These are phyloP conservation scores for Neophaeococcomyces mojaviensis DNA, from an alignment of 2,329 filamentous ascomycete genomes.

Conservation along the genomic window DNA sequence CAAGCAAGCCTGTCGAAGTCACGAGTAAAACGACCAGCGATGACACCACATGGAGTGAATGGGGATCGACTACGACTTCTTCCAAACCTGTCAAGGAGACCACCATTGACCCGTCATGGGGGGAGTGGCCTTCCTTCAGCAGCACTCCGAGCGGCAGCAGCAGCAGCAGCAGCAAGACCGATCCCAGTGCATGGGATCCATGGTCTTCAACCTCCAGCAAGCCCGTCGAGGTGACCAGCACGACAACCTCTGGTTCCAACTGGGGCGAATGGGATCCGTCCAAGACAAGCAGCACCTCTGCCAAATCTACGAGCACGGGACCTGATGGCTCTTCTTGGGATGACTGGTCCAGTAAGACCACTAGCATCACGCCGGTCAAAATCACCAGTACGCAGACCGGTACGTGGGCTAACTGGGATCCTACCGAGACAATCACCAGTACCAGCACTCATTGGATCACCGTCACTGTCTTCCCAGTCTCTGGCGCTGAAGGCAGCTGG, in stretches of 20 bases:
- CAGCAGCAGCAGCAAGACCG: constrained; percentile 28
- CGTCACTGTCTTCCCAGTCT: not conserved
- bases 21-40: not conserved
- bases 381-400: constrained; percentile 30
- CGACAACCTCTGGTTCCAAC: constrained; percentile 12
- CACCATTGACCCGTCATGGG: constrained; percentile 45
- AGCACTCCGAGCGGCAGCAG: constrained; percentile 8
- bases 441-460: constrained; percentile 9
- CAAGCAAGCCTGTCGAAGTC: not conserved
- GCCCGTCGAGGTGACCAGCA: constrained; percentile 15
- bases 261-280: constrained; percentile 22
- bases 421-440: constrained; percentile 2
- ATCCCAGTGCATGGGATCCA: constrained; percentile 33
- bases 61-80: constrained; percentile 61
- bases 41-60: too few relatives aligned
- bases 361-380: constrained; percentile 52
- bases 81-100: constrained; percentile 51
- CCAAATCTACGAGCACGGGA: constrained; percentile 19
- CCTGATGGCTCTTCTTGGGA: constrained; percentile 46
- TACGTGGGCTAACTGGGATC: constrained; percentile 2
- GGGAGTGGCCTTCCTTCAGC: constrained; percentile 37
- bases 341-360: constrained; percentile 53
- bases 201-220: constrained; percentile 7
- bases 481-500: constrained; percentile 1
- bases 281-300: constrained; percentile 23